Conservation (phyloP, 2,329 filamentous ascomycete species). For the Alternaria dauci region DNA sequence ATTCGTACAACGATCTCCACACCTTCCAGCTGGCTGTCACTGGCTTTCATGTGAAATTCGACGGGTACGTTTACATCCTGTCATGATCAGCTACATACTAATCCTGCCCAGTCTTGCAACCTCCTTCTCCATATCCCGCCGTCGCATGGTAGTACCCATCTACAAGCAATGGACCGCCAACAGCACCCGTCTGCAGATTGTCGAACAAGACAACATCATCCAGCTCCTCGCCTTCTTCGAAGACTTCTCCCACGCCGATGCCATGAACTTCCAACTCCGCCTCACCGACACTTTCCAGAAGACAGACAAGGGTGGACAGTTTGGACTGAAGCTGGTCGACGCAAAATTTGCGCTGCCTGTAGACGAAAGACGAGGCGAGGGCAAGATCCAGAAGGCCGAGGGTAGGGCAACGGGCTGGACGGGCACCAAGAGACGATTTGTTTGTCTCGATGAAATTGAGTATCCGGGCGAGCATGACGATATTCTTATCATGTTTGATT, state of each 20-base stretch:
- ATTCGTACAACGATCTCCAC: constrained; percentile 68
- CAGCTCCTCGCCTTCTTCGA: constrained; percentile 89
- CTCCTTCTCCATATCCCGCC: constrained; percentile 81
- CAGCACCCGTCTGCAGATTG: constrained; percentile 80
- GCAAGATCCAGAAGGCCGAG: constrained; percentile 61
- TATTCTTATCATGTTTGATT: constrained; percentile 85
- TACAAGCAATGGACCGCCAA: constrained; percentile 93
- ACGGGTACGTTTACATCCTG: constrained; percentile 33
- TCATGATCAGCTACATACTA: constrained; percentile 11
- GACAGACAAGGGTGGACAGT: constrained; percentile 62
- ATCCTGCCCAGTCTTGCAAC: constrained; percentile 62
- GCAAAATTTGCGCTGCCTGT: constrained; percentile 87
- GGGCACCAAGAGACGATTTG: constrained; percentile 72
- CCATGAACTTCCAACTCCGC: constrained; percentile 88
- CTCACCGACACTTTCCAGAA: constrained; percentile 83
- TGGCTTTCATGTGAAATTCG: constrained; percentile 72
- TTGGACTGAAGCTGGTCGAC: constrained; percentile 80
- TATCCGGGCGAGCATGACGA: constrained; percentile 94
- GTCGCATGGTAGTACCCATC: constrained; percentile 88
- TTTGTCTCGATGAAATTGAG: constrained; percentile 86
- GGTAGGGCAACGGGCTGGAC: constrained; percentile 56
- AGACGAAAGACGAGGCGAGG: constrained; percentile 57
- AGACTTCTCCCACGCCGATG: constrained; percentile 84
- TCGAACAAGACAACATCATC: constrained; percentile 76
- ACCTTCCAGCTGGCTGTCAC: constrained; percentile 81